Base-by-base conservation (phyloP, 805 yeast genomes). In the Clavispora carvajalis region DNA sequence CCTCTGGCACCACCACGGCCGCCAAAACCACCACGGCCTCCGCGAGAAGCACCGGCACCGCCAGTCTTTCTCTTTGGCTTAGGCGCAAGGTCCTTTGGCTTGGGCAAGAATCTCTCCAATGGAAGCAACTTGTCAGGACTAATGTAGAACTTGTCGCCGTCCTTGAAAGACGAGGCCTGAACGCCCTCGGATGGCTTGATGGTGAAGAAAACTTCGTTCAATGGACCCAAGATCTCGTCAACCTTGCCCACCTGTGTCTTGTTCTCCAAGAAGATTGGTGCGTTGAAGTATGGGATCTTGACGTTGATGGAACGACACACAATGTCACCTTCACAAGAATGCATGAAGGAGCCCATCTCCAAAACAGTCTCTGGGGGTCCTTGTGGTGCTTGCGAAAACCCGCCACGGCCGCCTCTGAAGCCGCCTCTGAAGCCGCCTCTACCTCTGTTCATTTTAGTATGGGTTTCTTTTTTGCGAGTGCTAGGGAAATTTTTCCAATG, bases 161-260 rank as follows among this genome's bases (percentile, higher is more conserved):
- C 85, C 67, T 88, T 88, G 77, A 93, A 93, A 39, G 96, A 86
- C 26, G 77, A 67, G 41, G 99, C 96, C 63, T 85, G 93, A 39
- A 93, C 93, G 60, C 99, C 99, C 61, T 93, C 99, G 38, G 85
- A 74, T 43, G 97, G 93, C 70, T 93, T 93, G 54, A 93, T 82
- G 28, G 99, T 93, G 77, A 93, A 93, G 62, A 77, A 91, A n/a
- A 93, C 97, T 69, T 93, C 99, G 62, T 93, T 93, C 62, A 93
- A 70, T 36, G 99, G 98, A 38, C 99, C 99, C 53, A 93, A 76
- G 48, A 93, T 93, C 74, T 93, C 99, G 63, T 93, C 99, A 44
- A 93, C 95, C 66, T 93, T 93, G 57, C 99, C 99, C 36, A 93
- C 82, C 60, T 85, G 93, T 19, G 95, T 84, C 68, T 93, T 93